Evolutionary conservation across 1,139 yeast genomes (phyloP), one percentile per base, ranked within the genome.

Genomic region (Nakaseomyces kungkrabaensis): DNA sequence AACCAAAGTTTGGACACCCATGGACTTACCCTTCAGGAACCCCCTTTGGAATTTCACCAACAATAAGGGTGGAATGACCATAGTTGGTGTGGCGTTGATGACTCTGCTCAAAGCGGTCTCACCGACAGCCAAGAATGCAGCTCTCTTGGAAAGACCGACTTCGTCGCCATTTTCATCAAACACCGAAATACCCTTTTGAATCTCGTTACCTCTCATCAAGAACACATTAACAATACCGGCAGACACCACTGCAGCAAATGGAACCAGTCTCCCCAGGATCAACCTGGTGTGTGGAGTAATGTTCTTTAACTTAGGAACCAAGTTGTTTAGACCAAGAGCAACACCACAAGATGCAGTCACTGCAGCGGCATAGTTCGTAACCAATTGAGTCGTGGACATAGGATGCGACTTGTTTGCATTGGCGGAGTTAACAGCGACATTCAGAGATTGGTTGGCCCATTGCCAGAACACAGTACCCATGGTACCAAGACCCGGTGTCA

Each of bases 331-430:
- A 6, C 98, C 98, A 45, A 92, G 72, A 0, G 98, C 98, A 7
- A 92, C 97, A 53, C 90, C 81, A 68, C 97, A 92, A 1, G 97
- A 88, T 1, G 97, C 96, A 41, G 87, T 76, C 3, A 92, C 98
- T 0, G 98, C 98, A 67, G 89, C 71, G 17, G 84, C 73, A 65
- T 92, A 92, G 67, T 86, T 86, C 44, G 83, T 79, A 38, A 81
- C 72, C 48, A 92, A 74, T 68, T 92, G 97, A 49, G 73, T 63
- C 0, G 90, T 83, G 9, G 92, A 74, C 68, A 92, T 72, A 0
- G 97, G 97, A 60, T 89, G 95, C 0, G 96, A 85, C 65, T 92
- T 92, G 73, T 92, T 92, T 46, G 97, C 94, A 64, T 92, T 92
- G 42, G 97, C 94, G 43, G 94, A 88, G 69, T 92, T 92, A 57